Evolutionary conservation across 768 basidiomycete genomes (phyloP).

Genomic region (Rhizopogon rudus): DNA sequence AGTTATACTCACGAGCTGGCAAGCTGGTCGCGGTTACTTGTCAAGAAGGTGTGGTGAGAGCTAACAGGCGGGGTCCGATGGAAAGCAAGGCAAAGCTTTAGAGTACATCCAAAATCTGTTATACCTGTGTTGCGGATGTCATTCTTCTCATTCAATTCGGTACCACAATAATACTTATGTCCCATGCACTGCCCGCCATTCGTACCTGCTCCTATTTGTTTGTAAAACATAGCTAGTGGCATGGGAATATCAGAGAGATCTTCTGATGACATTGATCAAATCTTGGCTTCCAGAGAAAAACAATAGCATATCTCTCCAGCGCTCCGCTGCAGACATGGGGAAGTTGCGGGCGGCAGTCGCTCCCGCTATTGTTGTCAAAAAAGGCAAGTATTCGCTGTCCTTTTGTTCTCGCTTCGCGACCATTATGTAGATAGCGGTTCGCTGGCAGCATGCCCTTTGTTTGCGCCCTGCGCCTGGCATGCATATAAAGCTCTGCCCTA

Average conservation of each 20-base stretch:
- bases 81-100: constrained; percentile 32
- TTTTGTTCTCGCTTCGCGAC: constrained; percentile 33
- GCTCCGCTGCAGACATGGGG: too few species aligned
- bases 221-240: too few species aligned
- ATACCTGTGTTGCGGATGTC: too few species aligned
- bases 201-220: too few species aligned
- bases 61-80: constrained; percentile 41
- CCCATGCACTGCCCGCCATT: too few species aligned
- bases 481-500: constrained; percentile 20
- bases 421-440: constrained; percentile 2
- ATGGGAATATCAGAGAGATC: too few species aligned
- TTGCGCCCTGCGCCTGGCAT: constrained; percentile 1
- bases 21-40: constrained; percentile 68
- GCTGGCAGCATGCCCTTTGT: constrained; percentile 13
- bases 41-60: constrained; percentile 77
- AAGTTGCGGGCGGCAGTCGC: background rate
- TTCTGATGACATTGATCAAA: too few species aligned
- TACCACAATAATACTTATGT: too few species aligned
- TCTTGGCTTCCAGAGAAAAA: too few species aligned
- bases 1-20: constrained; percentile 71
- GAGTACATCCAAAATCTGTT: background rate
- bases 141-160: too few species aligned
- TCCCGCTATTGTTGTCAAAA: constrained; percentile 25
- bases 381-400: constrained; percentile 15
- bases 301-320: too few species aligned